These are phyloP conservation scores for Ciborinia camelliae DNA, from an alignment of 2,329 filamentous ascomycete species.

Conservation along the genomic window DNA sequence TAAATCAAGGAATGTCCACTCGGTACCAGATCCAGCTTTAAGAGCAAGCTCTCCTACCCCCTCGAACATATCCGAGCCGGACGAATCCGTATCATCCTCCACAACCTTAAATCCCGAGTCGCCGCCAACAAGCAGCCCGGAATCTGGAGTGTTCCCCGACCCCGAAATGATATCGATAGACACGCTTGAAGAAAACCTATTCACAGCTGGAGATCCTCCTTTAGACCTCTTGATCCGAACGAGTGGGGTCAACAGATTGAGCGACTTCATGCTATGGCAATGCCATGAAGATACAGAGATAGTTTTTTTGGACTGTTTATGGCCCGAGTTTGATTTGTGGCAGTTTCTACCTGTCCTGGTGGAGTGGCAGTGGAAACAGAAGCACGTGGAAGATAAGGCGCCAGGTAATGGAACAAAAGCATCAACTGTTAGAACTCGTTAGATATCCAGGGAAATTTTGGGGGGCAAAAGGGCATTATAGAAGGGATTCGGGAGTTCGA, in stretches of 20 bases:
- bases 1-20: slow-evolving; percentile 57
- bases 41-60: slow-evolving; percentile 48
- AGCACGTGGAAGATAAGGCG: slow-evolving; percentile 37
- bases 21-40: slow-evolving; percentile 21
- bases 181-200: slow-evolving; percentile 80
- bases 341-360: slow-evolving; percentile 88
- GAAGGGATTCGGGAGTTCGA: not conserved
- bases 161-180: slow-evolving; percentile 83
- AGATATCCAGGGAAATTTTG: slow-evolving; percentile 9
- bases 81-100: slow-evolving; percentile 57
- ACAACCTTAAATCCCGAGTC: slow-evolving; percentile 46
- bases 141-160: slow-evolving; percentile 54
- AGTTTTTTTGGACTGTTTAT: slow-evolving; percentile 86
- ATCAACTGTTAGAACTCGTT: slow-evolving; percentile 28
- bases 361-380: slow-evolving; percentile 72
- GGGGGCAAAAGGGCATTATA: not conserved
- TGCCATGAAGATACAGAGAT: slow-evolving; percentile 90
- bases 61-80: slow-evolving; percentile 41
- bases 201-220: slow-evolving; percentile 80
- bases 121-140: slow-evolving; percentile 31
- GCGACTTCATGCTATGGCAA: slow-evolving; percentile 99
- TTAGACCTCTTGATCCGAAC: slow-evolving; percentile 89
- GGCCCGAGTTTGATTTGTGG: slow-evolving; percentile 95
- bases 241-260: slow-evolving; percentile 86
- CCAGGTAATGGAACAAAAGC: slow-evolving; percentile 20